Conservation (phyloP, 75 land plant species). For the Azolla pinnata region DNA sequence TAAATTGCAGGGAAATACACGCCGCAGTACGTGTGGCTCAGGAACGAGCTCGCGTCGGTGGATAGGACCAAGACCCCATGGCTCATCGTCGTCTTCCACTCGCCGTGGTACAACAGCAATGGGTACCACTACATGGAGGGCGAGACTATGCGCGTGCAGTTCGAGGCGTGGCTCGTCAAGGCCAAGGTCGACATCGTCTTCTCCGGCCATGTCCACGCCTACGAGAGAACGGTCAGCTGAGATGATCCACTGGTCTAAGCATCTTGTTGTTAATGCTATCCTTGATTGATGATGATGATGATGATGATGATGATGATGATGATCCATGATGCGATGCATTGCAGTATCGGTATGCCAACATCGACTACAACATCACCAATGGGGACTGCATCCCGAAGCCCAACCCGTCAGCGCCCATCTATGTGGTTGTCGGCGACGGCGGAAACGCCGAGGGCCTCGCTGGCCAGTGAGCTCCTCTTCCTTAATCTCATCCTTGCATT, state of each 20-base stretch:
- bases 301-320: too few species aligned
- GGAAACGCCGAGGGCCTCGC: conserved; percentile 89
- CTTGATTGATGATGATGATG: too few species aligned
- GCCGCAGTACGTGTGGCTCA: conserved; percentile 70
- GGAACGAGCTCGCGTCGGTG: conserved; percentile 46
- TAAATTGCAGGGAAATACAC: conserved; percentile 75
- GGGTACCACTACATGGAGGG: conserved; percentile 78
- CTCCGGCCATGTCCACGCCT: conserved; percentile 95
- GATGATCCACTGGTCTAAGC: too few species aligned
- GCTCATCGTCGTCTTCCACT: conserved; percentile 78
- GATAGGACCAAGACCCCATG: conserved; percentile 81
- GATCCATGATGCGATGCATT: too few species aligned
- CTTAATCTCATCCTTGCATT: too few species aligned
- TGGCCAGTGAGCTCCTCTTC: conserved; percentile 33
- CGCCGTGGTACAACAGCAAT: conserved; percentile 79
- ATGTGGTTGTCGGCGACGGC: conserved; percentile 87
- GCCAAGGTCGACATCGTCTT: conserved; percentile 79
- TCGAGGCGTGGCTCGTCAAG: conserved; percentile 53
- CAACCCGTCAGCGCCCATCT: conserved; percentile 58
- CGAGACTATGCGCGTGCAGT: conserved; percentile 66
- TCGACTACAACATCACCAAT: conserved; percentile 46
- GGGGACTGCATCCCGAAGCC: conserved; percentile 41
- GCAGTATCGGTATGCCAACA: conserved; percentile 75
- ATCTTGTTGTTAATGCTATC: too few species aligned
- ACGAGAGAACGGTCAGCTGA: conserved; percentile 85